Evolutionary conservation across 768 basidiomycete species (phyloP).

Genomic region (Agaricus blazei): DNA sequence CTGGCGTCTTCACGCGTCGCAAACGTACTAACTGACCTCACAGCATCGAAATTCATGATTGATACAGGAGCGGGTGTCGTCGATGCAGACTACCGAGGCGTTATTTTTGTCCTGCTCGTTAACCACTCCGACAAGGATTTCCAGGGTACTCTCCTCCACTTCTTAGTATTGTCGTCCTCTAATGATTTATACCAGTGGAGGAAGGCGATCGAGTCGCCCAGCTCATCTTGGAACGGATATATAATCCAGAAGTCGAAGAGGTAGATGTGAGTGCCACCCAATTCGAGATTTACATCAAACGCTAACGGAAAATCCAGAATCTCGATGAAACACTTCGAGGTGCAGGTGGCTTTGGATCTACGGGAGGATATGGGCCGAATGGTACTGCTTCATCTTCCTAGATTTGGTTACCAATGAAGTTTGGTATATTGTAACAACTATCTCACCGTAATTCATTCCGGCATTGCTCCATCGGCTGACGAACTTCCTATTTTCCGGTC

Average conservation of each 20-base stretch:
- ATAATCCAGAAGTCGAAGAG: conserved; percentile 79
- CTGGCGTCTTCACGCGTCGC: neutral
- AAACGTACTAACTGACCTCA: neutral
- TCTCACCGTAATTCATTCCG: conserved; percentile 1
- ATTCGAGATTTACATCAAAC: conserved; percentile 5
- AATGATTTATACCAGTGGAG: conserved; percentile 49
- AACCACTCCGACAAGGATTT: conserved; percentile 91
- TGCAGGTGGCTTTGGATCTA: conserved; percentile 88
- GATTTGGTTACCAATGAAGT: conserved; percentile 2
- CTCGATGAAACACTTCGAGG: conserved; percentile 86
- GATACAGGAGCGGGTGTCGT: conserved; percentile 97
- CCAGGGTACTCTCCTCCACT: conserved; percentile 43
- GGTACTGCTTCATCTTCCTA: conserved; percentile 17
- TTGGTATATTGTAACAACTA: conserved; percentile 8
- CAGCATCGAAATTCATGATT: conserved; percentile 96
- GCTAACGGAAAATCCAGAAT: conserved; percentile 39
- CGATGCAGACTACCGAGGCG: conserved; percentile 93
- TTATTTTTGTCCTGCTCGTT: conserved; percentile 88
- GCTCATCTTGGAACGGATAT: conserved; percentile 87
- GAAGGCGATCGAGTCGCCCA: conserved; percentile 97
- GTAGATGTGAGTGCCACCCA: conserved; percentile 58
- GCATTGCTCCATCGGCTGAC: conserved; percentile 3
- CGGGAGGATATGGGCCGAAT: conserved; percentile 73
- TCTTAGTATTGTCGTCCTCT: conserved; percentile 8
- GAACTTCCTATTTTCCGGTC: conserved; percentile 26